Percentiles rank a stretch among this genome's conserved stretches.
Conservation (phyloP, 768 basidiomycete species). For the Mycena alexandri region DNA sequence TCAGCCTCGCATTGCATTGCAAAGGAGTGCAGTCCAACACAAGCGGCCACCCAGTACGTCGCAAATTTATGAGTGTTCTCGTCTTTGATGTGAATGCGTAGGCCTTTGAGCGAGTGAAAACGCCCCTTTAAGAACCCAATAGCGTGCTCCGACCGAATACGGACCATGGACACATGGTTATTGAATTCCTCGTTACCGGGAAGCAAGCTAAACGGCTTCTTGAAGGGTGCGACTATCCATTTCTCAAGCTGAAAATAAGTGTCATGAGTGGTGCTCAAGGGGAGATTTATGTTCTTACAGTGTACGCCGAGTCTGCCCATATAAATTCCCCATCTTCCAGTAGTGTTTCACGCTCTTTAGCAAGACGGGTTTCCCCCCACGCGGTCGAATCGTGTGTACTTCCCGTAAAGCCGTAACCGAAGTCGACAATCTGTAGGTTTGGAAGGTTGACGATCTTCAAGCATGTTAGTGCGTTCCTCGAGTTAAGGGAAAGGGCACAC, state of each 20-base stretch:
- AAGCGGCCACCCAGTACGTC: slow-evolving; percentile 44
- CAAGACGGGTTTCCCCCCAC: no score
- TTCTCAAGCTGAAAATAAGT: background rate
- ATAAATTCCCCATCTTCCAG: slow-evolving; percentile 5
- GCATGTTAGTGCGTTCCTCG: no score
- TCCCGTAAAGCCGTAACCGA: no score
- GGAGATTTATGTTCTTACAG: background rate
- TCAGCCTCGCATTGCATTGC: slow-evolving; percentile 40
- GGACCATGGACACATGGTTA: slow-evolving; percentile 26
- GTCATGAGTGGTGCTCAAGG: background rate
- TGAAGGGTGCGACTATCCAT: slow-evolving; percentile 6
- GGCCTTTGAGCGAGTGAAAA: slow-evolving; percentile 39
- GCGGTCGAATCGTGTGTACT: no score
- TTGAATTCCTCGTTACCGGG: slow-evolving; percentile 20
- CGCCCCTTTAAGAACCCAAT: slow-evolving; percentile 49
- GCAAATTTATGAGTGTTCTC: slow-evolving; percentile 17
- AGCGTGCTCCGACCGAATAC: slow-evolving; percentile 41
- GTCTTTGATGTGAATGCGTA: slow-evolving; percentile 38
- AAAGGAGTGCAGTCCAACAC: slow-evolving; percentile 42
- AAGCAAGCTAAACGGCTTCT: background rate
- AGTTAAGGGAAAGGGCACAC: slow-evolving; percentile 30
- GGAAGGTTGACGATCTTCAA: slow-evolving; percentile 42
- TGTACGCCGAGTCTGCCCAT: slow-evolving; percentile 2
- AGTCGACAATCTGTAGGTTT: no score
- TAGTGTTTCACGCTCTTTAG: no score